Percentiles rank a stretch among this genome's conserved stretches.
Evolutionary conservation across 192 early-diverging fungal species (phyloP).

Genomic region (Allomyces macrogynus): DNA sequence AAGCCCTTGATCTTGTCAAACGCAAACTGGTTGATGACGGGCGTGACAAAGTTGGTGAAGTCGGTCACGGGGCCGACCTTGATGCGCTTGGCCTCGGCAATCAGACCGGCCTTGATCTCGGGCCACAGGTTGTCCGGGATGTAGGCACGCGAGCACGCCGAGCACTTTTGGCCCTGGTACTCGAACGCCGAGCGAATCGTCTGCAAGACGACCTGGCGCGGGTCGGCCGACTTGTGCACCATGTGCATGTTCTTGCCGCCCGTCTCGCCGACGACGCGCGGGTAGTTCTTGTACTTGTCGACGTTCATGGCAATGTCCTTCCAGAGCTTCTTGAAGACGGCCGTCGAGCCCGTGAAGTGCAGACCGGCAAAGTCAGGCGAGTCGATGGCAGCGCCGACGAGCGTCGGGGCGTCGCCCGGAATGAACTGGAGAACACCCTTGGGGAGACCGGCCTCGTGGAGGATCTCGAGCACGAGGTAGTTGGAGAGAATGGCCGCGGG

Average conservation of each 20-base stretch:
- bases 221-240: constrained; percentile 59
- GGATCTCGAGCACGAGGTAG: constrained; percentile 72
- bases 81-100: constrained; percentile 48
- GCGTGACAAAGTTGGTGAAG: constrained; percentile 61
- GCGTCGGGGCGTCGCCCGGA: constrained; percentile 65
- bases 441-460: constrained; percentile 88
- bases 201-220: constrained; percentile 57
- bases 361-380: constrained; percentile 87
- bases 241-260: constrained; percentile 99
- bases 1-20: constrained; percentile 85
- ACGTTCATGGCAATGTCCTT: constrained; percentile 79
- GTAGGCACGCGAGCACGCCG: constrained; percentile 79
- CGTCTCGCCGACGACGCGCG: constrained; percentile 94
- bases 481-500: constrained; percentile 69
- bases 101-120: constrained; percentile 46
- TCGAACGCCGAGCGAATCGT: constrained; percentile 87
- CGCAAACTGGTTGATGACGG: constrained; percentile 83
- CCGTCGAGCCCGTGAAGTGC: constrained; percentile 88
- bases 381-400: constrained; percentile 57
- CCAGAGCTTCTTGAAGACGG: constrained; percentile 86
- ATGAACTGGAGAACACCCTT: constrained; percentile 95
- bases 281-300: constrained; percentile 74
- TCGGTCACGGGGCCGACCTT: constrained; percentile 71
- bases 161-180: constrained; percentile 98
- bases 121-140: constrained; percentile 63